These are phyloP conservation scores for Colletotrichum sp. DNA, from an alignment of 2,329 filamentous ascomycete genomes.

Conservation along the genomic window DNA sequence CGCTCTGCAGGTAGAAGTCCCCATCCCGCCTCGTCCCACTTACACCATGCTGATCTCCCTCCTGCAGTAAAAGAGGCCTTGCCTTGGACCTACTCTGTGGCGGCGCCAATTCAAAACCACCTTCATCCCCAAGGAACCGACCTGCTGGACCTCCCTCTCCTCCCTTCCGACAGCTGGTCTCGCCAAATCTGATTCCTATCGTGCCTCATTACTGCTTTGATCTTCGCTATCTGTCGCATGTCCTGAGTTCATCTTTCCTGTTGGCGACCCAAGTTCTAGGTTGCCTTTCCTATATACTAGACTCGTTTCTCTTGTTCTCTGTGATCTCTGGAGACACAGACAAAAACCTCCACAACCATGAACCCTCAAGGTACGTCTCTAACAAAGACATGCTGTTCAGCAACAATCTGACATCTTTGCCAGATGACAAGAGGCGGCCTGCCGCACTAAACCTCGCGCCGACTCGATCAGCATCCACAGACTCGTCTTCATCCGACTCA, in stretches of 20 bases:
- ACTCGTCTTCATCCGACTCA: conserved; percentile 56
- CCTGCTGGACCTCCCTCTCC: conserved; percentile 39
- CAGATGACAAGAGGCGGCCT: conserved; percentile 62
- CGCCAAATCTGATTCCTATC: conserved; percentile 43
- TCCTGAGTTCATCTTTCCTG: conserved; percentile 21
- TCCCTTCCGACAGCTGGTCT: conserved; percentile 62
- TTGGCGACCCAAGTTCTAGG: not conserved
- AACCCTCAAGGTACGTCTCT: conserved; percentile 43
- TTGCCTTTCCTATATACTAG: conserved; percentile 24
- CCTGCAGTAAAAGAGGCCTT: conserved; percentile 34
- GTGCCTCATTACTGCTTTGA: conserved; percentile 39
- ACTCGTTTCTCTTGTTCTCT: not conserved
- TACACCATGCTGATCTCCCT: conserved; percentile 38
- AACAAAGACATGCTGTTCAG: not conserved
- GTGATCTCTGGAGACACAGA: conserved; percentile 20
- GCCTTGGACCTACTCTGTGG: conserved; percentile 11
- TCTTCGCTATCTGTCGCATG: conserved; percentile 27
- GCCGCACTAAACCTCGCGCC: conserved; percentile 59
- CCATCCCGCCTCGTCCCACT: conserved; percentile 34
- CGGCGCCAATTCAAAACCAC: conserved; percentile 59
- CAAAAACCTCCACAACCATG: conserved; percentile 31
- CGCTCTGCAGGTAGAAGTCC: conserved; percentile 33
- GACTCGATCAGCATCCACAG: conserved; percentile 51
- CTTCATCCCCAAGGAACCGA: conserved; percentile 43
- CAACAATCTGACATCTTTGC: conserved; percentile 30